Percentiles rank a stretch among this genome's conserved stretches.
phyloP scores from a whole-genome alignment of 2,329 filamentous ascomycete genomes.

The Bisporella sp. region DNA sequence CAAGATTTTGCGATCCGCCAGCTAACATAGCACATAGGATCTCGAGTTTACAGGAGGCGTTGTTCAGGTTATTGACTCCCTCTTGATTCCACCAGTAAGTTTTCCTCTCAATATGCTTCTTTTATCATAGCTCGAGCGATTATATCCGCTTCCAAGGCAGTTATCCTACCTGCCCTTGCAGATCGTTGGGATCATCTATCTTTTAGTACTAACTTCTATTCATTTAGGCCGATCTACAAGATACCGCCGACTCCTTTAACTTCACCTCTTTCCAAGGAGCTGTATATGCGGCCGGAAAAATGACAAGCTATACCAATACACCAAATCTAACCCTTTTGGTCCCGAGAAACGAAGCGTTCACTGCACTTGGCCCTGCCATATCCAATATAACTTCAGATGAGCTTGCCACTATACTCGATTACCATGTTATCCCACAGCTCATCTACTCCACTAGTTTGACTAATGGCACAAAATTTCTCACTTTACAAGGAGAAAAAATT shows the following conservation, averaged over 20 bases:
- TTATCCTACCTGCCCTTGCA: no score
- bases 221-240: neutral
- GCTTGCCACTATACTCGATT: conserved; percentile 27
- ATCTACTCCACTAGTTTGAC: conserved; percentile 27
- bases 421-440: conserved; percentile 27
- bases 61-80: conserved; percentile 45
- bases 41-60: conserved; percentile 42
- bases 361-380: conserved; percentile 29
- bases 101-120: conserved; percentile 19
- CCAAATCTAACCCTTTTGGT: conserved; percentile 44
- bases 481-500: conserved; percentile 26
- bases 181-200: no score
- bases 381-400: conserved; percentile 21
- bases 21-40: conserved; percentile 28
- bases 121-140: no score
- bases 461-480: conserved; percentile 23
- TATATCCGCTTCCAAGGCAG: no score
- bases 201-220: no score
- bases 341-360: conserved; percentile 29
- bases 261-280: conserved; percentile 32
- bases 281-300: conserved; percentile 24
- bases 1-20: neutral
- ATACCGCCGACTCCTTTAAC: conserved; percentile 31
- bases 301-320: conserved; percentile 30
- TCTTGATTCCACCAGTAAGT: conserved; percentile 39